Base-by-base conservation (phyloP, 75 land plant genomes). In the Pseudotsuga menziesii region DNA sequence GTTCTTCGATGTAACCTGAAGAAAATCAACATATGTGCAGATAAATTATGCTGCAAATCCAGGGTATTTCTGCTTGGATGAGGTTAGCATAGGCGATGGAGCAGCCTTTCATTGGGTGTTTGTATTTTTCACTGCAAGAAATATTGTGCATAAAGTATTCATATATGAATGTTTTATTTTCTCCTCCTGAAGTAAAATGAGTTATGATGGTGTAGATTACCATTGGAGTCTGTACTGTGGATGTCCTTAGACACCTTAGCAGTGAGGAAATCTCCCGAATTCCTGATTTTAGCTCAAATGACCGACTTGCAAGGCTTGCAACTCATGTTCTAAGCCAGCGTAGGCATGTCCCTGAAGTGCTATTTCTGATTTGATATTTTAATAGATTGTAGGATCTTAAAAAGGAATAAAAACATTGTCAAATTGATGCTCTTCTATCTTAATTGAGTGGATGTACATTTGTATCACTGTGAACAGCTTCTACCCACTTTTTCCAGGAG, bases 401-500 rank as follows among this genome's bases (percentile, higher is more conserved):
- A 19, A 61, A 35, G 9, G 16, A 39, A 39, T 2, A 63, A 32
- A 32, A 19, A 0, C 11, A 26, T 22, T 9, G 3, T 62, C 27
- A 61, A 13, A 26, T 15, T 39, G 48, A 36, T 19, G n/a, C n/a
- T n/a, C n/a, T n/a, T 20, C 36, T 67, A 63, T 61, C 0, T 62
- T 48, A 26, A 57, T 27, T 39, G 22, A 60, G 4, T 15, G 32
- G 76, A 20, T 48, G 44, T 14, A 27, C 5, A 59, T 23, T n/a
- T 69, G 20, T 73, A 14, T 29, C 52, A 61, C 19, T 72, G 8
- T 70, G 59, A 63, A 81, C 95, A 96, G 99, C 85, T 93, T 90
- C 77, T 94, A 96, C 82, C 99, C 99, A 61, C 84, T 93, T 22
- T 94, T 89, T 74, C 99, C 97, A 60, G 90, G 91, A 14, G 86